These are phyloP conservation scores for Nemania diffusa DNA, from an alignment of 2,329 filamentous ascomycete species.

Conservation along the genomic window DNA sequence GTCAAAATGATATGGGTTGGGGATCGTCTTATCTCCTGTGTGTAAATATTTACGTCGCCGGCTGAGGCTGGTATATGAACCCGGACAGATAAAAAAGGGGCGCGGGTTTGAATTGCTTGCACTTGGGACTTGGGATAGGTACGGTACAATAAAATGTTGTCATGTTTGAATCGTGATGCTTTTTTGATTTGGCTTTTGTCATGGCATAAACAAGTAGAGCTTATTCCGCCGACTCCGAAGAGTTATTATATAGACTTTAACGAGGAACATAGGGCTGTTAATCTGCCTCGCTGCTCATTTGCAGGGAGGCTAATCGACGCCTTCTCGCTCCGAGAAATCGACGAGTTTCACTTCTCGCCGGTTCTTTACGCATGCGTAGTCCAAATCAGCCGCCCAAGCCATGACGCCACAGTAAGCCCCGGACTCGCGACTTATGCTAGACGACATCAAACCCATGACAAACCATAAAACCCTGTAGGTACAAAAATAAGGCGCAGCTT, in stretches of 20 bases:
- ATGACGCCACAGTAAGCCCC: background rate
- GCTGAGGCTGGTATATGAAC: constrained; percentile 5
- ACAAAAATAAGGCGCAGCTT: background rate
- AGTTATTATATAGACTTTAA: background rate
- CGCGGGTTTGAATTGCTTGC: constrained; percentile 9
- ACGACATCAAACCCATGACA: constrained; percentile 2
- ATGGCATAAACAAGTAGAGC: background rate
- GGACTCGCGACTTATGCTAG: constrained; percentile 5
- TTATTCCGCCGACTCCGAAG: no score
- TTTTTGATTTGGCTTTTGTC: background rate
- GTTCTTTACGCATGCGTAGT: background rate
- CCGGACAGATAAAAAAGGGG: constrained; percentile 17
- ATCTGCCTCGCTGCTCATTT: background rate
- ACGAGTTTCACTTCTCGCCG: background rate
- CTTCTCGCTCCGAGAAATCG: background rate
- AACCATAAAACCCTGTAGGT: background rate
- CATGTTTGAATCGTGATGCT: background rate
- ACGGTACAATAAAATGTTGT: background rate
- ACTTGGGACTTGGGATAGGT: constrained; percentile 2
- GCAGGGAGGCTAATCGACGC: background rate
- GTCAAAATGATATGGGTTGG: constrained; percentile 3
- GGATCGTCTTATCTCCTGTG: background rate
- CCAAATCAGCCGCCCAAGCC: background rate
- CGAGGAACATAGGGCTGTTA: background rate
- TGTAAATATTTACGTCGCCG: constrained; percentile 29